phyloP scores from a whole-genome alignment of 805 yeast genomes.

The Candida vaughaniae region DNA sequence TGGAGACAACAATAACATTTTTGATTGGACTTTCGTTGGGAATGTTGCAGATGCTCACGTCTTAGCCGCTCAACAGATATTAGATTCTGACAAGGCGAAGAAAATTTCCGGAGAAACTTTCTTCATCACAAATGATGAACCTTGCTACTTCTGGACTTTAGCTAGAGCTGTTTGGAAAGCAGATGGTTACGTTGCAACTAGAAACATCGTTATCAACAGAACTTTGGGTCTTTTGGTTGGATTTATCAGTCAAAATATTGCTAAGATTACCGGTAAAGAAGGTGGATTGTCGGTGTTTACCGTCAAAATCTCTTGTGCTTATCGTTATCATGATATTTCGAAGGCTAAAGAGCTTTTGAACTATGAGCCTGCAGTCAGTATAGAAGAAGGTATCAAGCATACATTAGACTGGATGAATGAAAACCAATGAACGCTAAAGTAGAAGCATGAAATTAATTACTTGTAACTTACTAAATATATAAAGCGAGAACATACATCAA shows the following conservation, averaged over 20 bases:
- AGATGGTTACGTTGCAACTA: constrained; percentile 78
- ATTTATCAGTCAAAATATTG: constrained; percentile 71
- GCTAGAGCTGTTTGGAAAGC: constrained; percentile 98
- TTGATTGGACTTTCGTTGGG: constrained; percentile 98
- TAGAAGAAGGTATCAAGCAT: constrained; percentile 75
- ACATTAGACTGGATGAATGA: constrained; percentile 92
- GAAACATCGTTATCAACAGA: constrained; percentile 65
- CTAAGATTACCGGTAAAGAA: constrained; percentile 73
- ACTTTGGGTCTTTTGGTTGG: constrained; percentile 82
- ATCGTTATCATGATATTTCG: constrained; percentile 85
- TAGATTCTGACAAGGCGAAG: constrained; percentile 43
- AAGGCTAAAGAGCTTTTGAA: constrained; percentile 81
- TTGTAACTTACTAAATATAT: too few relatives aligned
- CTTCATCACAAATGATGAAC: constrained; percentile 90
- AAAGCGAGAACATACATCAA: too few relatives aligned
- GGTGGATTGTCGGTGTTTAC: constrained; percentile 96
- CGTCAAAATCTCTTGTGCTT: constrained; percentile 88
- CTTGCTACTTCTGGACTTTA: constrained; percentile 94
- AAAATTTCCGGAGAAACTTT: constrained; percentile 81
- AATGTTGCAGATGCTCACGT: constrained; percentile 97
- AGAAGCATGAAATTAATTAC: too few relatives aligned
- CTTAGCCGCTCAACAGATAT: constrained; percentile 77
- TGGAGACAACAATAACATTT: constrained; percentile 90
- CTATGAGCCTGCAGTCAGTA: constrained; percentile 74
- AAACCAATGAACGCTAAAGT: constrained; percentile 13